phyloP scores from a whole-genome alignment of 306 rosid genomes.

The Arachis hypogaea region DNA sequence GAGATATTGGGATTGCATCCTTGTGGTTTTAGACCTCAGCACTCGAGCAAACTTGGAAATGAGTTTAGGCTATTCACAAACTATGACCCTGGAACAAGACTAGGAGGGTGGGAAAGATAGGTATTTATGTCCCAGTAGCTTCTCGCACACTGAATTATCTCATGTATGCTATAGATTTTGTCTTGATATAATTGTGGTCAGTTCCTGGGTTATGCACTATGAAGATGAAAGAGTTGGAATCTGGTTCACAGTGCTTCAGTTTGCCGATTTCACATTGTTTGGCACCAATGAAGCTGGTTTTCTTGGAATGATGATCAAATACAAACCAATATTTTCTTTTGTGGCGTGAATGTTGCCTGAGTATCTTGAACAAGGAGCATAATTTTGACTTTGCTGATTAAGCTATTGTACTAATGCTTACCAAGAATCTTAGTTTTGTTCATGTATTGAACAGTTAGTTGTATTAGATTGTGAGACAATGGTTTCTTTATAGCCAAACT shows the following conservation, averaged over 20 bases:
- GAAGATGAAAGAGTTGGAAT: conserved; percentile 26
- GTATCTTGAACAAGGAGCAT: neutral
- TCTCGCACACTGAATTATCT: neutral
- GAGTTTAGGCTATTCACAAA: conserved; percentile 84
- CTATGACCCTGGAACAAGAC: conserved; percentile 81
- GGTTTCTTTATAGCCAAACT: neutral
- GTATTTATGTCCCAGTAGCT: conserved; percentile 13
- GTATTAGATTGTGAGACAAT: neutral
- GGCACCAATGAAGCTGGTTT: conserved; percentile 14
- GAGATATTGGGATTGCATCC: conserved; percentile 82
- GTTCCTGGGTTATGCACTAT: conserved; percentile 20
- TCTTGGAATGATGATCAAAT: neutral
- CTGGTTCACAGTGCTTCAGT: conserved; percentile 23
- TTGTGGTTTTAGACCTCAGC: conserved; percentile 83
- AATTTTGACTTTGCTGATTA: neutral
- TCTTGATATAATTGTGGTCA: neutral
- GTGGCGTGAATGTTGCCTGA: neutral
- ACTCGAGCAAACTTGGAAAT: conserved; percentile 84
- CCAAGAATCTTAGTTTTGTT: conserved; percentile 1
- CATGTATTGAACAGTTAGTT: neutral
- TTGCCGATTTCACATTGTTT: conserved; percentile 21
- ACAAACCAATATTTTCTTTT: neutral
- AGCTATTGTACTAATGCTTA: neutral
- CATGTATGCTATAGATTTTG: neutral
- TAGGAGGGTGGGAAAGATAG: conserved; percentile 82